A percentile compares a stretch with the other conserved stretches of the same genome.
phyloP scores from a whole-genome alignment of 257 asterid species.

The Vinca minor region DNA sequence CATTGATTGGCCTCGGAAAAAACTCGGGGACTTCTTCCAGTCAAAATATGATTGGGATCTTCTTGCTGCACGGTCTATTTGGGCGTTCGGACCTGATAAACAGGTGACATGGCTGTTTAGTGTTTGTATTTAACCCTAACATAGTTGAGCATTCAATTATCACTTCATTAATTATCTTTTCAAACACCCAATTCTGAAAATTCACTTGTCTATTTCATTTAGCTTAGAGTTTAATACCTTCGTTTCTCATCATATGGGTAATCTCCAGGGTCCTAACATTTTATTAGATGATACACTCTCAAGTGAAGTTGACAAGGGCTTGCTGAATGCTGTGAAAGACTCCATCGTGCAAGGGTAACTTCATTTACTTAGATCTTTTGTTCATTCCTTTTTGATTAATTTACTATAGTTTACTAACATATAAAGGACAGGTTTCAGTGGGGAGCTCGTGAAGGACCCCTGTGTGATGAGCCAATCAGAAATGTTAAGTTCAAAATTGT shows the following conservation, averaged over 20 bases:
- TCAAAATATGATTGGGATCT: slow-evolving; percentile 95
- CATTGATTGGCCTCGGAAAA: slow-evolving; percentile 87
- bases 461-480: slow-evolving; percentile 96
- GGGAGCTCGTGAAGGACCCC: slow-evolving; percentile 99
- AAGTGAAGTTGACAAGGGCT: slow-evolving; percentile 86
- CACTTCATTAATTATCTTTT: neutral
- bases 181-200: neutral
- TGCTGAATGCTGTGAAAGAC: slow-evolving; percentile 81
- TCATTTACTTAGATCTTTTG: neutral
- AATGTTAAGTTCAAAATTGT: slow-evolving; percentile 93
- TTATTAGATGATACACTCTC: slow-evolving; percentile 88
- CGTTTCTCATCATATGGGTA: neutral
- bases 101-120: slow-evolving; percentile 43
- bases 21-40: slow-evolving; percentile 88
- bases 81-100: slow-evolving; percentile 99
- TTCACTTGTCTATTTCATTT: neutral
- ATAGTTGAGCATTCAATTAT: slow-evolving; percentile 2
- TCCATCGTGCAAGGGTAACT: slow-evolving; percentile 94
- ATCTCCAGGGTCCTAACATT: slow-evolving; percentile 82
- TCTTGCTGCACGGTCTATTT: slow-evolving; percentile 94
- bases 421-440: slow-evolving; percentile 70
- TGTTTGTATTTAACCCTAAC: too few species aligned
- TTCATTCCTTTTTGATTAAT: slow-evolving; percentile 4
- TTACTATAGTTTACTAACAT: slow-evolving; percentile 16
- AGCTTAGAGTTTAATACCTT: neutral